Percentiles rank a stretch among this genome's conserved stretches.
These are phyloP conservation scores for Corchorus olitorius DNA, from an alignment of 345 rosid species.

Conservation along the genomic window DNA sequence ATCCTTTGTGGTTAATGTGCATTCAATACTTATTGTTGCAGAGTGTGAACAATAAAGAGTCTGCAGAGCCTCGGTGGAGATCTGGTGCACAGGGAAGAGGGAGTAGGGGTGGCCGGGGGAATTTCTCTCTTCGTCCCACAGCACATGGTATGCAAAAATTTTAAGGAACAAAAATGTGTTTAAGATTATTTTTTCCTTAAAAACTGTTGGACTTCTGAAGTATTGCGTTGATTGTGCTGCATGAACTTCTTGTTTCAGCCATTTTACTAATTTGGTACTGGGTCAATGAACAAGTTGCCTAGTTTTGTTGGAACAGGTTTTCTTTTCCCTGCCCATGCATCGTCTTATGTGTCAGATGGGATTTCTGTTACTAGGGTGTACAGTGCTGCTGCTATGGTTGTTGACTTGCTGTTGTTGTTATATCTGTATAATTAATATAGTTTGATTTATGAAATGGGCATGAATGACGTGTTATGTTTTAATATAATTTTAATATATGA, in stretches of 20 bases:
- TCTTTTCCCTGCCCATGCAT: not conserved
- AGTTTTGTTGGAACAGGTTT: slow-evolving; percentile 2
- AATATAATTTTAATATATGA: not conserved
- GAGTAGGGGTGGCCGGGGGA: slow-evolving; percentile 56
- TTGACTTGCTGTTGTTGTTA: not conserved
- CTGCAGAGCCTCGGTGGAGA: slow-evolving; percentile 72
- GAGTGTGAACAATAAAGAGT: slow-evolving; percentile 62
- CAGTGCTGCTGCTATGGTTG: not conserved
- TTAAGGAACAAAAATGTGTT: not conserved
- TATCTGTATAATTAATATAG: not conserved
- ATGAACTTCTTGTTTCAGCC: slow-evolving; percentile 12
- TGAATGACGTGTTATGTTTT: not conserved
- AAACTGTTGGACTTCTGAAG: not conserved
- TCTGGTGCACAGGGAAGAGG: slow-evolving; percentile 68
- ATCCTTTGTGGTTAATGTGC: slow-evolving; percentile 13
- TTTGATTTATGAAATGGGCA: not conserved
- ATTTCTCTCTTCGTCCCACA: slow-evolving; percentile 49
- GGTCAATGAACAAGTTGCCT: not conserved
- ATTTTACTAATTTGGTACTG: slow-evolving; percentile 14
- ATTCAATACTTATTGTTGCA: slow-evolving; percentile 34
- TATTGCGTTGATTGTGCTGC: slow-evolving; percentile 18
- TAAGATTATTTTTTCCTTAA: not conserved
- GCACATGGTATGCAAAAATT: slow-evolving; percentile 54
- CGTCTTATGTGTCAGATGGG: not conserved
- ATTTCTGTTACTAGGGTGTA: not conserved